Evolutionary conservation across 225 moss, liverwort and hornwort genomes (phyloP), one percentile per base, ranked within the genome.

Genomic region (Thuidium tamariscinum): DNA sequence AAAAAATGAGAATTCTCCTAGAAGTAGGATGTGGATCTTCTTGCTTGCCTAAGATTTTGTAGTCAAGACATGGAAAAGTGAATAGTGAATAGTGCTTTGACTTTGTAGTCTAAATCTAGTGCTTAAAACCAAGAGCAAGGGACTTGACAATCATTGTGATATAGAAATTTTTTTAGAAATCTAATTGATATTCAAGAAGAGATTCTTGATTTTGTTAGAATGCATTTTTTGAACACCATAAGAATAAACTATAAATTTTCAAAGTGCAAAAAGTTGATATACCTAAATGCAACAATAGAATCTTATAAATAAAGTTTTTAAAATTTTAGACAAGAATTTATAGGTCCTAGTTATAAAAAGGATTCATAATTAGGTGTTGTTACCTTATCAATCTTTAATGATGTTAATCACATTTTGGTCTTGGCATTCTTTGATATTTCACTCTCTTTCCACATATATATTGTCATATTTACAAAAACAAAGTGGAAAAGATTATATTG

Each of bases 391-490:
- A 34, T 74, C 4, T 34, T 2, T 49, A 1, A 49, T 34, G 12
- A 34, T 34, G 4, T 49, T 8, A 49, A 32, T 32, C 6, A 32
- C 32, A 49, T 11, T 73, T 73, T 30, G 11, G 4, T 48, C 1
- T 30, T 4, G 4, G 1, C 4, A 48, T 6, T 46, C 11, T 5
- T 16, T 17, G 16, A 11, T 30, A 72, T 46, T 3, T 18, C 10
- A 72, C 19, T 30, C 2, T 30, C 1, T 0, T 0, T 0, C 48
- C 11, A 10, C n/a, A 48, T 30, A n/a, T 49, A 4, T 12, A 30
- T 73, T 18, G 1, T 32, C 1, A 3, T 27, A 27, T 44, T 2
- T 27, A 73, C 0, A 19, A 0, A 30, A 0, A 18, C 11, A 18
- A 29, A 1, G 0, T 11, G 1, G 20, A 73, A 0, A 1, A 20